A percentile compares a stretch with the other conserved stretches of the same genome.
Evolutionary conservation across 2,329 filamentous ascomycete species (phyloP).

Genomic region (Emergomyces pasteurianus): DNA sequence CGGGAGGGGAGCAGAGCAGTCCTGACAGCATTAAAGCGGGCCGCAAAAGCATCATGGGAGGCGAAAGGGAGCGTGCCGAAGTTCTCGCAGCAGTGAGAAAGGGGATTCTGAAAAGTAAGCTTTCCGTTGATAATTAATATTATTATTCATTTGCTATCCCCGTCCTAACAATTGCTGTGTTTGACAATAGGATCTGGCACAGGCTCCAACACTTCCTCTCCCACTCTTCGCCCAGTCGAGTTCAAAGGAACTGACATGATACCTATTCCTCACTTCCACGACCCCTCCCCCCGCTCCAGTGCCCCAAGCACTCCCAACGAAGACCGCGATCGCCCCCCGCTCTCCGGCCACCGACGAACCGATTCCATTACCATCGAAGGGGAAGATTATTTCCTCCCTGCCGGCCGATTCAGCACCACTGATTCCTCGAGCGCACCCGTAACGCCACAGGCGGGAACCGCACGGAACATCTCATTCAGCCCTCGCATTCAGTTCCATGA

Average conservation of each 20-base stretch:
- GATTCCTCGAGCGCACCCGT: constrained; percentile 70
- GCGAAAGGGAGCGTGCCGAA: constrained; percentile 81
- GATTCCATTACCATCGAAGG: constrained; percentile 63
- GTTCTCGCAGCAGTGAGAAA: constrained; percentile 86
- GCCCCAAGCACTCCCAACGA: constrained; percentile 80
- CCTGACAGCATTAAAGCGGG: not conserved
- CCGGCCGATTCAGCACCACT: constrained; percentile 54
- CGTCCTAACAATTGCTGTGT: not conserved
- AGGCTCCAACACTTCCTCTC: constrained; percentile 45
- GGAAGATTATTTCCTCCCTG: constrained; percentile 83
- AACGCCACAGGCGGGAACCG: constrained; percentile 48
- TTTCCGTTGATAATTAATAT: not conserved
- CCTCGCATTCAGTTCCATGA: constrained; percentile 91
- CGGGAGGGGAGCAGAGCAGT: constrained; percentile 35
- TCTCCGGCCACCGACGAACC: constrained; percentile 48
- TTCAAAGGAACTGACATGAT: constrained; percentile 39
- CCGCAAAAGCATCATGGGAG: constrained; percentile 77
- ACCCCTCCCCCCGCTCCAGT: constrained; percentile 75
- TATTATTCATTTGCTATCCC: not conserved
- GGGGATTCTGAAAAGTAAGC: constrained; percentile 83
- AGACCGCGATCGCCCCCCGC: constrained; percentile 52
- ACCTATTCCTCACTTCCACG: constrained; percentile 52
- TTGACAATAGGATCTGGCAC: constrained; percentile 7
- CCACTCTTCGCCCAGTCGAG: constrained; percentile 53
- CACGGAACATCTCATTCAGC: constrained; percentile 61